Percentiles rank a stretch among this genome's conserved stretches.
Evolutionary conservation across 2,329 filamentous ascomycete genomes (phyloP).

Genomic region (Trichoderma sp.): DNA sequence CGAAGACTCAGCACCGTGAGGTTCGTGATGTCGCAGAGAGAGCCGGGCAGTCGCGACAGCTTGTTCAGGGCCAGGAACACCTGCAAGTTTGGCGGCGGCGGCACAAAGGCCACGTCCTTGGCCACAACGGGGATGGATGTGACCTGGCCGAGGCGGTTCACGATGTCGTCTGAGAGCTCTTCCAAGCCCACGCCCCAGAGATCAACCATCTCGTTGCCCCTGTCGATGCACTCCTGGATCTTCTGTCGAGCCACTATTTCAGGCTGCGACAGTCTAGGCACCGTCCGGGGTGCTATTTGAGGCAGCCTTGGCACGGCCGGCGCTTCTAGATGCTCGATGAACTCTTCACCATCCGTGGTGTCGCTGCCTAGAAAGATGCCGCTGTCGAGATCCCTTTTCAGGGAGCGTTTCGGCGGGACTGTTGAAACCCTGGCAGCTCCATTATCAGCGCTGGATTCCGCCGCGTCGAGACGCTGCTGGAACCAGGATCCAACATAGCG

Average conservation of each 20-base stretch:
- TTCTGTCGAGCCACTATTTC: slow-evolving; percentile 50
- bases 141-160: slow-evolving; percentile 60
- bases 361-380: slow-evolving; percentile 71
- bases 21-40: slow-evolving; percentile 63
- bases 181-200: slow-evolving; percentile 60
- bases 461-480: slow-evolving; percentile 57
- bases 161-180: slow-evolving; percentile 57
- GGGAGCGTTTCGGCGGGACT: slow-evolving; percentile 51
- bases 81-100: slow-evolving; percentile 60
- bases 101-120: slow-evolving; percentile 61
- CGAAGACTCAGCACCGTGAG: slow-evolving; percentile 68
- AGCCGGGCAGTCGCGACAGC: slow-evolving; percentile 58
- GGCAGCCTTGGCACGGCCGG: slow-evolving; percentile 43
- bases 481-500: slow-evolving; percentile 70
- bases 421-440: slow-evolving; percentile 32
- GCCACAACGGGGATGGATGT: slow-evolving; percentile 56
- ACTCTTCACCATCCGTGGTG: slow-evolving; percentile 49
- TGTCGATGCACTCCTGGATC: slow-evolving; percentile 59
- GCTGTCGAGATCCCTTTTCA: slow-evolving; percentile 66
- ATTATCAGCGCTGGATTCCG: slow-evolving; percentile 52
- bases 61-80: slow-evolving; percentile 64
- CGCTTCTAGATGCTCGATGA: slow-evolving; percentile 40
- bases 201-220: slow-evolving; percentile 62
- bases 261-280: slow-evolving; percentile 41
- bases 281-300: slow-evolving; percentile 41